phyloP scores from a whole-genome alignment of 2,329 filamentous ascomycete genomes.

The Calonectria montana region DNA sequence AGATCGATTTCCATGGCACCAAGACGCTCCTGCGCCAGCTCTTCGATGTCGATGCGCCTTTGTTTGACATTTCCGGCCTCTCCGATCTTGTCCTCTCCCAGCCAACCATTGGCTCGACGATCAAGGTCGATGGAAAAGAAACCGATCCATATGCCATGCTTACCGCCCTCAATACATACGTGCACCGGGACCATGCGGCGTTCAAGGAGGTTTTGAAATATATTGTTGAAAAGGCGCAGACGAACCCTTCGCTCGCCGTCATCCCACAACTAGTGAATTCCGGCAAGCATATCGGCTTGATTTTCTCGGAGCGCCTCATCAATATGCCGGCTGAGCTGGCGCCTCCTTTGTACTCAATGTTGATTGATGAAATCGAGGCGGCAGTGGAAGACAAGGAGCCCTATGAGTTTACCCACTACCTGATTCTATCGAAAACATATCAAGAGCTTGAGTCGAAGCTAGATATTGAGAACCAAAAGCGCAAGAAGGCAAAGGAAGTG shows the following conservation, averaged over 20 bases:
- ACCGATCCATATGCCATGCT: constrained; percentile 93
- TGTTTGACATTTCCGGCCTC: constrained; percentile 89
- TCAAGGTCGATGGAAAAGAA: constrained; percentile 96
- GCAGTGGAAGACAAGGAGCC: constrained; percentile 92
- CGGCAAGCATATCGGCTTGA: constrained; percentile 77
- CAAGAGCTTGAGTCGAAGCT: constrained; percentile 86
- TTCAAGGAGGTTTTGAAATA: constrained; percentile 80
- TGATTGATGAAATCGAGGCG: constrained; percentile 89
- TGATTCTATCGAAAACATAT: constrained; percentile 94
- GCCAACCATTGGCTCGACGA: constrained; percentile 88
- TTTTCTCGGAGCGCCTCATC: constrained; percentile 93
- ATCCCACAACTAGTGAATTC: constrained; percentile 67
- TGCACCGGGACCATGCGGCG: constrained; percentile 80
- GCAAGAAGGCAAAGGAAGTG: constrained; percentile 74
- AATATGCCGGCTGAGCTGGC: constrained; percentile 96
- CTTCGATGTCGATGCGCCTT: constrained; percentile 85
- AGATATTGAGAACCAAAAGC: constrained; percentile 69
- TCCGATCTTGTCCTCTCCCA: constrained; percentile 90
- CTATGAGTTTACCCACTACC: constrained; percentile 92
- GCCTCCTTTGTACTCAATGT: constrained; percentile 94
- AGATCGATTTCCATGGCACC: constrained; percentile 93
- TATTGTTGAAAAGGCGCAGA: constrained; percentile 67
- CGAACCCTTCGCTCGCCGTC: constrained; percentile 65
- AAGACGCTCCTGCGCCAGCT: constrained; percentile 92
- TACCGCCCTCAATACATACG: constrained; percentile 84